Evolutionary conservation across 2,329 filamentous ascomycete genomes (phyloP).

Genomic region (Lachnellula occidentalis): DNA sequence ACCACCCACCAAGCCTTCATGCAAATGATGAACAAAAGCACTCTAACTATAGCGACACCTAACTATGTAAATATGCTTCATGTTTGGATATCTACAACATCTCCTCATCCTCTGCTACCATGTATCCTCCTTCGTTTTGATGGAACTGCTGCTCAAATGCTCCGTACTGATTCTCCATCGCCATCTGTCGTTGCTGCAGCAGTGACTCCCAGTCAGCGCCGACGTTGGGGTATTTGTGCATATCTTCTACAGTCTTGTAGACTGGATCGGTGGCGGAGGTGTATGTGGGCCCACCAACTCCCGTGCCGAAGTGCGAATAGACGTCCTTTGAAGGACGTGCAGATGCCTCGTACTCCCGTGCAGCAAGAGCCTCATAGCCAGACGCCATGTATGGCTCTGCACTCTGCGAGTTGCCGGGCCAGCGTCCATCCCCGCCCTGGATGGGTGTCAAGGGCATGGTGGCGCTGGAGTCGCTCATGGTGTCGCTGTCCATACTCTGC

Average conservation of each 20-base stretch:
- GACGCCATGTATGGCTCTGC: conserved; percentile 69
- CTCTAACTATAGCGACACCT: conserved; percentile 13
- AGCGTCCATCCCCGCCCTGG: conserved; percentile 49
- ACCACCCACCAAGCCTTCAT: not conserved
- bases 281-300: conserved; percentile 40
- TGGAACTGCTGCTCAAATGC: conserved; percentile 21
- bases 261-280: conserved; percentile 61
- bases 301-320: conserved; percentile 41
- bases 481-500: conserved; percentile 41
- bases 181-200: conserved; percentile 22
- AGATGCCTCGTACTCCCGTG: conserved; percentile 56
- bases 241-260: conserved; percentile 40
- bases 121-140: conserved; percentile 17
- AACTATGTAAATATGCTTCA: conserved; percentile 18
- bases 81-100: conserved; percentile 30
- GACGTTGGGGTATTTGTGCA: conserved; percentile 23
- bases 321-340: conserved; percentile 36
- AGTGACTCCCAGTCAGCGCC: conserved; percentile 22
- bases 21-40: conserved; percentile 9
- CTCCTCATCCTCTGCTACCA: conserved; percentile 27
- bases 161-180: conserved; percentile 31
- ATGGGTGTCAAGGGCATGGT: conserved; percentile 38
- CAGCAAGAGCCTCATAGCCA: conserved; percentile 69
- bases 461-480: conserved; percentile 31
- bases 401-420: conserved; percentile 33